Conservation (phyloP, 148 eudicot species). For the Vaccinium vitisidaea region DNA sequence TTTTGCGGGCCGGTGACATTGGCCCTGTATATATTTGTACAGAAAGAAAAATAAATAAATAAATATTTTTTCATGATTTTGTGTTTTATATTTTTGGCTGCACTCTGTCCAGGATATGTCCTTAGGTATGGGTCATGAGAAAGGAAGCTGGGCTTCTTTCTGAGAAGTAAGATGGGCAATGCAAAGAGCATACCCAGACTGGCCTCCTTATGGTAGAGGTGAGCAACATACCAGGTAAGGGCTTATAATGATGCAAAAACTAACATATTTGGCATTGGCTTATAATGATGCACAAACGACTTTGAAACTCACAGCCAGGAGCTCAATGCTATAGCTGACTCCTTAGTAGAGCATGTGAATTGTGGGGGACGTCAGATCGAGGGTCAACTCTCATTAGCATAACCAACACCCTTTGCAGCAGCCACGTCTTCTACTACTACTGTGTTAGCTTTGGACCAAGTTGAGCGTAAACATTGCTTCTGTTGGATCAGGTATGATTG, state of each 20-base stretch:
- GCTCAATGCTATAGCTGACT: slow-evolving; percentile 65
- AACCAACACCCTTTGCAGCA: neutral
- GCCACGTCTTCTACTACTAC: neutral
- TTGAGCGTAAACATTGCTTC: neutral
- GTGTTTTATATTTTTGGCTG: neutral
- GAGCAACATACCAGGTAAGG: slow-evolving; percentile 29
- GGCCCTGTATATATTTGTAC: neutral
- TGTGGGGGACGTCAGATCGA: slow-evolving; percentile 52
- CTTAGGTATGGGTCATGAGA: slow-evolving; percentile 87
- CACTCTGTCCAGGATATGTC: slow-evolving; percentile 46
- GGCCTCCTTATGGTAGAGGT: slow-evolving; percentile 76
- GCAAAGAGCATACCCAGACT: slow-evolving; percentile 79
- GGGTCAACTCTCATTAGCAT: slow-evolving; percentile 21
- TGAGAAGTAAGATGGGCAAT: slow-evolving; percentile 68
- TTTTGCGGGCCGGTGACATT: neutral
- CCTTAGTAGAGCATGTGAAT: slow-evolving; percentile 49
- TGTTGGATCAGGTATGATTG: neutral
- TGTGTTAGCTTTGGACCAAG: neutral
- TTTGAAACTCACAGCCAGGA: slow-evolving; percentile 59
- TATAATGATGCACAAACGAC: slow-evolving; percentile 64
- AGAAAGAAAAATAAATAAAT: neutral
- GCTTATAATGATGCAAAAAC: slow-evolving; percentile 63
- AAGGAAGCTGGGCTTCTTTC: slow-evolving; percentile 65
- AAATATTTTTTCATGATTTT: neutral
- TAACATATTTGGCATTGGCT: slow-evolving; percentile 31